Evolutionary conservation across 2,329 filamentous ascomycete species (phyloP).

Genomic region (Xylariaceae sp.): DNA sequence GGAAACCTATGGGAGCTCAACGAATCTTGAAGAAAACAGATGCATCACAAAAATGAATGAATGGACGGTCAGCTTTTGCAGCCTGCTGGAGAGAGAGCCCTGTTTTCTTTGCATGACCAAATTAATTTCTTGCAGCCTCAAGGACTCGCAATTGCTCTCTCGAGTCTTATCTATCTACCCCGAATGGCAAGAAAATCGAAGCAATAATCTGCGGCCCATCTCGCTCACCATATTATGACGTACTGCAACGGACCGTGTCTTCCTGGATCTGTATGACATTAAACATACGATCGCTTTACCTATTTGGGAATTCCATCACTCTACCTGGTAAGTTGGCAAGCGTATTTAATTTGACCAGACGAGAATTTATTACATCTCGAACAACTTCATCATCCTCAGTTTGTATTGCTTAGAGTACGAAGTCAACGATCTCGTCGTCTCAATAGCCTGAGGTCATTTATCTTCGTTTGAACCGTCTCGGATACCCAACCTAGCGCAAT

Average conservation of each 20-base stretch:
- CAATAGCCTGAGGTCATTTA: not conserved
- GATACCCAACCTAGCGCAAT: conserved; percentile 34
- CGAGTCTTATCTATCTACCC: too few relatives aligned
- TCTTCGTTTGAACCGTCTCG: not conserved
- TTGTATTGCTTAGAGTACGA: too few relatives aligned
- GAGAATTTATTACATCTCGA: too few relatives aligned
- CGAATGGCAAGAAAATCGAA: not conserved
- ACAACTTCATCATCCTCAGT: too few relatives aligned
- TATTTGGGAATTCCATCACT: not conserved
- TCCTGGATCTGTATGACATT: not conserved
- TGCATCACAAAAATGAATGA: not conserved
- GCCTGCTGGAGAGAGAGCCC: not conserved
- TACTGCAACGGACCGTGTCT: not conserved
- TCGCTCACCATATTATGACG: not conserved
- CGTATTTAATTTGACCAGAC: too few relatives aligned
- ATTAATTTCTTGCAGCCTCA: too few relatives aligned
- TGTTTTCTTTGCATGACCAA: too few relatives aligned
- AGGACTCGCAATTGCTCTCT: too few relatives aligned
- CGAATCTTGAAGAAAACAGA: conserved; percentile 1
- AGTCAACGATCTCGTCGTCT: too few relatives aligned
- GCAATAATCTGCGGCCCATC: not conserved
- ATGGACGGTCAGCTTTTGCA: conserved; percentile 1
- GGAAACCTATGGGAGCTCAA: conserved; percentile 5
- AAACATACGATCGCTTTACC: not conserved
- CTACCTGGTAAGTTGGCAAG: not conserved